Percentiles rank a stretch among this genome's conserved stretches.
phyloP scores from a whole-genome alignment of 352 stramenopile genomes.

The Pythium aristosporum region DNA sequence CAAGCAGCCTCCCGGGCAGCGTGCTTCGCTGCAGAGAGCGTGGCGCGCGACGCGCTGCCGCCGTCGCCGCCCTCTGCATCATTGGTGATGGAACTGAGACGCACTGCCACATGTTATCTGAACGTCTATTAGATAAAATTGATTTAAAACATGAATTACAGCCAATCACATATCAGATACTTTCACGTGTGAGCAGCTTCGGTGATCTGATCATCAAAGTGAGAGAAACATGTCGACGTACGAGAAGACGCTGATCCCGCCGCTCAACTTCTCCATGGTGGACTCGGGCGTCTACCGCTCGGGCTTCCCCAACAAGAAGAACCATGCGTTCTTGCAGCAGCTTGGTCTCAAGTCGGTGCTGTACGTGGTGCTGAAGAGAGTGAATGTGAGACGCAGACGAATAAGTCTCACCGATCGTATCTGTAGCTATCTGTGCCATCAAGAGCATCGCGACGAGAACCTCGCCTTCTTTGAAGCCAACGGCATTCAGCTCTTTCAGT shows the following conservation, averaged over 20 bases:
- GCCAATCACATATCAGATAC: neutral
- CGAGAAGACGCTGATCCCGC: constrained; percentile 87
- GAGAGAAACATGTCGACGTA: constrained; percentile 67
- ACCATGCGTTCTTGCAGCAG: constrained; percentile 85
- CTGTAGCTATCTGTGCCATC: constrained; percentile 75
- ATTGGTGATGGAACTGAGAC: constrained; percentile 2
- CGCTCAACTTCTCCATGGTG: constrained; percentile 91
- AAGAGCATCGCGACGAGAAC: constrained; percentile 83
- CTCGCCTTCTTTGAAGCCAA: constrained; percentile 81
- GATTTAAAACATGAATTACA: neutral
- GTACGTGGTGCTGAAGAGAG: constrained; percentile 37
- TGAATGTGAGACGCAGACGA: neutral
- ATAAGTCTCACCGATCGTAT: constrained; percentile 3
- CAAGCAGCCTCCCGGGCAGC: neutral
- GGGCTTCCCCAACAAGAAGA: constrained; percentile 87
- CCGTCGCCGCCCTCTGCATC: constrained; percentile 1
- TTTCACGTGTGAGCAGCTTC: constrained; percentile 1
- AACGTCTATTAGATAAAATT: constrained; percentile 3
- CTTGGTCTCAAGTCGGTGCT: constrained; percentile 85
- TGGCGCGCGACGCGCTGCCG: constrained; percentile 5
- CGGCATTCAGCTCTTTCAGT: constrained; percentile 80
- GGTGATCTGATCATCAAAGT: neutral
- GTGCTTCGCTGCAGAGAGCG: neutral
- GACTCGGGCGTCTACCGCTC: constrained; percentile 86
- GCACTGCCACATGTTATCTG: neutral